phyloP scores from a whole-genome alignment of 2,329 filamentous ascomycete genomes.

The Juglanconis sp. region DNA sequence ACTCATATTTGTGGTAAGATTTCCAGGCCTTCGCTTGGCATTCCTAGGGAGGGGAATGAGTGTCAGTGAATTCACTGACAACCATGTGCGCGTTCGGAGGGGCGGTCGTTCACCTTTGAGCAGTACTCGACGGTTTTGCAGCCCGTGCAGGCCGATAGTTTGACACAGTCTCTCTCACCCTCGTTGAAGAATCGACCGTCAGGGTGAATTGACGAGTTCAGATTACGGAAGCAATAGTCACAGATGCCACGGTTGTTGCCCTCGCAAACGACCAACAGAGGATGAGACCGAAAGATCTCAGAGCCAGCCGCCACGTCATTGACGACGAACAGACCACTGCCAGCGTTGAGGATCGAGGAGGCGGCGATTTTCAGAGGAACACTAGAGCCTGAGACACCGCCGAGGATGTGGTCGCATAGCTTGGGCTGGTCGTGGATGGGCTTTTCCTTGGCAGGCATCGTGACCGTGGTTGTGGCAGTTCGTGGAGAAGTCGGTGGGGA shows the following conservation, averaged over 20 bases:
- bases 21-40: slow-evolving; percentile 29
- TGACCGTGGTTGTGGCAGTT: background rate
- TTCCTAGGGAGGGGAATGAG: slow-evolving; percentile 14
- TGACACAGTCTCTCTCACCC: background rate
- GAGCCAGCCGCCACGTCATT: slow-evolving; percentile 19
- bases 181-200: slow-evolving; percentile 9
- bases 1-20: slow-evolving; percentile 30
- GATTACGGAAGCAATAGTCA: slow-evolving; percentile 26
- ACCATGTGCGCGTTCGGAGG: background rate
- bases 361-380: slow-evolving; percentile 2
- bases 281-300: slow-evolving; percentile 26
- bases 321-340: slow-evolving; percentile 26
- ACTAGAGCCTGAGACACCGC: background rate
- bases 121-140: slow-evolving; percentile 28
- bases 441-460: slow-evolving; percentile 3
- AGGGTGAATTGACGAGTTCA: slow-evolving; percentile 1
- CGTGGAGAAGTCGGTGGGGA: background rate
- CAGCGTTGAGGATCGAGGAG: slow-evolving; percentile 21
- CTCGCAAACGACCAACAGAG: slow-evolving; percentile 21
- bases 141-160: slow-evolving; percentile 19
- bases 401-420: slow-evolving; percentile 11
- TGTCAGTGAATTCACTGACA: background rate
- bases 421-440: slow-evolving; percentile 11
- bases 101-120: slow-evolving; percentile 23
- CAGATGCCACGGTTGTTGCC: slow-evolving; percentile 20